Evolutionary conservation across 805 yeast species (phyloP).

Genomic region (Soucietia sequanensis): DNA sequence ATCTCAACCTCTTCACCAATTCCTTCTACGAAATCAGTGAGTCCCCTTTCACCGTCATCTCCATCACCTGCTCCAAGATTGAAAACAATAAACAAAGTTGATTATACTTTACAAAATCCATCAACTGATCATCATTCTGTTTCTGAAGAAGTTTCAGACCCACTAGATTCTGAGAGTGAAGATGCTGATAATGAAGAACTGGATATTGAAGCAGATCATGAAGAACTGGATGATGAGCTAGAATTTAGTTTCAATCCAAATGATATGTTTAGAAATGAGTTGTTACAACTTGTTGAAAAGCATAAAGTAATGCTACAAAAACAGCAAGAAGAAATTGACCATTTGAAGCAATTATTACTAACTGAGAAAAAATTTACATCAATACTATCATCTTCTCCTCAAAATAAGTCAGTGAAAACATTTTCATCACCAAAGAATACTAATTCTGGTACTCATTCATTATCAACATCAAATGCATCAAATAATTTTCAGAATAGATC

Average conservation of each 20-base stretch:
- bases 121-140: not conserved
- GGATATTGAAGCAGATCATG: too few relatives aligned
- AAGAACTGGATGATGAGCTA: too few relatives aligned
- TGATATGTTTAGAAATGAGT: slow-evolving; percentile 18
- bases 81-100: not conserved
- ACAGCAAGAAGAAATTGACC: slow-evolving; percentile 25
- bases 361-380: slow-evolving; percentile 15
- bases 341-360: slow-evolving; percentile 18
- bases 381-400: slow-evolving; percentile 9
- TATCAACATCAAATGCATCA: not conserved
- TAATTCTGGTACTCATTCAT: too few relatives aligned
- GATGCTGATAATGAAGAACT: not conserved
- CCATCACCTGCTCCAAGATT: not conserved
- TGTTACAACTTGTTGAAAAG: slow-evolving; percentile 20
- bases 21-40: not conserved
- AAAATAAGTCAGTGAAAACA: not conserved
- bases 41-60: not conserved
- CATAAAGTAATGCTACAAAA: slow-evolving; percentile 19
- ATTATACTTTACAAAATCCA: not conserved
- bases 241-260: slow-evolving; percentile 1
- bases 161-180: not conserved
- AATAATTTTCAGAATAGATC: not conserved
- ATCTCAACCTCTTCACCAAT: not conserved
- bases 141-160: not conserved
- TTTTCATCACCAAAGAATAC: slow-evolving; percentile 6